Evolutionary conservation across 2,329 filamentous ascomycete genomes (phyloP).

Genomic region (Graphilbum sp.): DNA sequence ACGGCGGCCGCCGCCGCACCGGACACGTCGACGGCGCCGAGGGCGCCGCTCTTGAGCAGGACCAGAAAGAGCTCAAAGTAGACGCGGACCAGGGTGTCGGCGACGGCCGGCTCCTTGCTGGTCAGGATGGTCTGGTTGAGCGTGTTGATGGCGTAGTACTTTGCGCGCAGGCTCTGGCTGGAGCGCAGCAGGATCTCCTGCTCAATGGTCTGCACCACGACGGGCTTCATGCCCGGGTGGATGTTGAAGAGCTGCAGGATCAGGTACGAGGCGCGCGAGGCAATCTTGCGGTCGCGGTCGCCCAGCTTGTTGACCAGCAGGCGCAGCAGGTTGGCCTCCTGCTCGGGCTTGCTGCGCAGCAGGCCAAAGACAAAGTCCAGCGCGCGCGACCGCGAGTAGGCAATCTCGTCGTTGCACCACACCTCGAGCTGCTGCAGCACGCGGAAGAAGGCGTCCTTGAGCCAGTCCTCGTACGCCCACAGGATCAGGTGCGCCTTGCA

Average conservation of each 20-base stretch:
- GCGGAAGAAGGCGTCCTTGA: constrained; percentile 88
- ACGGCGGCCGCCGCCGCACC: constrained; percentile 19
- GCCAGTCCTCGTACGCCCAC: constrained; percentile 90
- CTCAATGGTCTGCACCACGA: constrained; percentile 74
- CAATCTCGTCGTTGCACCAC: constrained; percentile 91
- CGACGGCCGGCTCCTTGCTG: constrained; percentile 63
- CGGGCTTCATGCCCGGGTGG: constrained; percentile 85
- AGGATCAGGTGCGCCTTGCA: constrained; percentile 63
- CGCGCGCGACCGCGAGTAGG: constrained; percentile 75
- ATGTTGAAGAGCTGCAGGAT: constrained; percentile 79
- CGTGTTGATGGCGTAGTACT: constrained; percentile 92
- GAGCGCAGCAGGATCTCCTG: constrained; percentile 76
- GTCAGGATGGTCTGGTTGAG: constrained; percentile 93
- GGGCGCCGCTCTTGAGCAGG: constrained; percentile 49
- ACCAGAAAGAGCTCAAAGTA: constrained; percentile 84
- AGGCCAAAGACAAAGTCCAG: constrained; percentile 86
- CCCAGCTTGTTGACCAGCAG: constrained; percentile 93
- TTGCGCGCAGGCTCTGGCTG: constrained; percentile 73
- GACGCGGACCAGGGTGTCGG: constrained; percentile 67
- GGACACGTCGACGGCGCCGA: constrained; percentile 24
- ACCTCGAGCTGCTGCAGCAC: constrained; percentile 79
- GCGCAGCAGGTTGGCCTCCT: constrained; percentile 84
- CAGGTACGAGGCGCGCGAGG: constrained; percentile 82
- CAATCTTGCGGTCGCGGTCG: constrained; percentile 88
- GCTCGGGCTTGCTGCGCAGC: constrained; percentile 89